Base-by-base conservation (phyloP, 2,329 filamentous ascomycete genomes). In the Colletotrichum graminicola region DNA sequence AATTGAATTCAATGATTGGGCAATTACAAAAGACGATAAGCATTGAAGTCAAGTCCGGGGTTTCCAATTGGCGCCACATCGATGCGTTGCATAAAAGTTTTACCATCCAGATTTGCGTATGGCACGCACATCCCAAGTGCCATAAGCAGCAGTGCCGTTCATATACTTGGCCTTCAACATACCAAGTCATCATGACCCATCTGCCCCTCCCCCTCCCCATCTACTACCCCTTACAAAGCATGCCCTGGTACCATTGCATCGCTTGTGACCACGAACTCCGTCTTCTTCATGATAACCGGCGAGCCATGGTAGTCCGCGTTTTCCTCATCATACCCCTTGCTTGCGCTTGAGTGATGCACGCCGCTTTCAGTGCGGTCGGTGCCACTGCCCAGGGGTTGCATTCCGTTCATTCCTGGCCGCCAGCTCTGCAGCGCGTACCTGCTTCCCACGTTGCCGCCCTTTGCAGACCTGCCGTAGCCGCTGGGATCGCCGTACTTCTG, bases 361-460 rank as follows among this genome's bases (percentile, higher is more conserved):
- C 59, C 59, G 8, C 7, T 14, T 11, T 71, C 68, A 54, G 26
- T 71, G 54, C 43, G 64, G 12, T 73, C 72, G 10, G 59, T 54
- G 1, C 64, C 72, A 62, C 72, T 73, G 43, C 75, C 73, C 18
- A 78, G 54, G 0, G 75, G 73, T 14, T 75, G 65, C 45, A 77
- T 73, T 10, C 76, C 76, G 51, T 60, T 74, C 62, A 74, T 76
- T 0, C 76, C 73, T 2, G 73, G 73, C 6, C 72, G 66, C 74
- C 78, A 79, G 41, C 76, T 74, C 51, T 77, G 76, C 29, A 80
- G 68, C n/a, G 76, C 77, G 60, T 79, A 79, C 5, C 63, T 71
- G 49, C 72, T 72, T 18, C 72, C 72, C 0, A 57, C 61, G 2
- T 55, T 57, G 2, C 60, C 52, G 45, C 59, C 59, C 16, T 60